A percentile compares a stretch with the other conserved stretches of the same genome.
These are phyloP conservation scores for Alternaria sp. DNA, from an alignment of 2,329 filamentous ascomycete species.

Conservation along the genomic window DNA sequence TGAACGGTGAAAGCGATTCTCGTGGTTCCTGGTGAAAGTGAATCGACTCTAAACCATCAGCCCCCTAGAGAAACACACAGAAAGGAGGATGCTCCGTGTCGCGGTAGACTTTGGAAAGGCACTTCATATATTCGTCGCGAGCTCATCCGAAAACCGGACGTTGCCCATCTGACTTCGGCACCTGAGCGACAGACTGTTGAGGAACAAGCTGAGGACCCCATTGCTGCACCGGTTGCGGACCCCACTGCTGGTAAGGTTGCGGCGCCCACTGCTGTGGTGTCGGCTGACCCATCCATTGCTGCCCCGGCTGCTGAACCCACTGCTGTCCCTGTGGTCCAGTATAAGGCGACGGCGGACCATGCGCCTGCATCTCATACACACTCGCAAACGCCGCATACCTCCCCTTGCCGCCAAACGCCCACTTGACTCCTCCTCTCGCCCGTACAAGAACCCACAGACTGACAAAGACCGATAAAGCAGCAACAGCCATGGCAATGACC, in stretches of 20 bases:
- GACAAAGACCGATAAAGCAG: slow-evolving; percentile 22
- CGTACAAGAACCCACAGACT: slow-evolving; percentile 28
- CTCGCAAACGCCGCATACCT: slow-evolving; percentile 37
- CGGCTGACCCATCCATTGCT: slow-evolving; percentile 13
- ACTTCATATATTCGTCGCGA: too few species aligned
- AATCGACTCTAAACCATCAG: neutral
- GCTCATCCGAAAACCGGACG: slow-evolving; percentile 2
- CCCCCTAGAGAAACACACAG: too few species aligned
- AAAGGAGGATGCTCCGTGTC: too few species aligned
- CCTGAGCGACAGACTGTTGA: neutral
- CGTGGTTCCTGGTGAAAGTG: neutral
- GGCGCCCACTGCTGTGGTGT: slow-evolving; percentile 10
- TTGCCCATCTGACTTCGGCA: slow-evolving; percentile 6
- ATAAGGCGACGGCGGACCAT: neutral
- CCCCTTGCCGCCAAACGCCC: slow-evolving; percentile 35
- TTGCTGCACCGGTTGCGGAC: neutral
- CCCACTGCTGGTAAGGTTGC: slow-evolving; percentile 12
- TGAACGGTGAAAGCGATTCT: neutral
- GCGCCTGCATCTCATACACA: slow-evolving; percentile 30
- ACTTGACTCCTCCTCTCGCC: slow-evolving; percentile 34
- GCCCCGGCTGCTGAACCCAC: slow-evolving; percentile 1
- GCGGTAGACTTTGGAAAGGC: too few species aligned
- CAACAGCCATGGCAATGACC: slow-evolving; percentile 30
- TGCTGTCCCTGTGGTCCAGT: neutral
- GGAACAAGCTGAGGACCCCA: neutral